Percentiles rank a stretch among this genome's conserved stretches.
phyloP scores from a whole-genome alignment of 441 rosid species.

The Aquilaria agallochum region DNA sequence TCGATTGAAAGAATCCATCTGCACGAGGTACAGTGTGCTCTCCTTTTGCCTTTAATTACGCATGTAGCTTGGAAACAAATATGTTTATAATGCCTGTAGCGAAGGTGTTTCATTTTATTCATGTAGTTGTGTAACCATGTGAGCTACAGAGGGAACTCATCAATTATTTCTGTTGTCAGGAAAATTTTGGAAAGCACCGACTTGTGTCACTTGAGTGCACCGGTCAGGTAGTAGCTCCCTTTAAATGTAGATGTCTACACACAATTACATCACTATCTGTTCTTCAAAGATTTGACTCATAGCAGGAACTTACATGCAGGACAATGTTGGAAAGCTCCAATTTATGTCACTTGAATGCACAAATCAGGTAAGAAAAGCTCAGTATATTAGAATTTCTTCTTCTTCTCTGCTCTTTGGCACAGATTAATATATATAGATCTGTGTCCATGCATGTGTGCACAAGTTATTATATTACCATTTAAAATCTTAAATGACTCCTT shows the following conservation, averaged over 20 bases:
- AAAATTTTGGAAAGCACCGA: conserved; percentile 50
- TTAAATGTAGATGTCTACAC: background rate
- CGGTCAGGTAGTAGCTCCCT: conserved; percentile 41
- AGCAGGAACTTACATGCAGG: conserved; percentile 29
- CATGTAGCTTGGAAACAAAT: background rate
- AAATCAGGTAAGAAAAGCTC: conserved; percentile 36
- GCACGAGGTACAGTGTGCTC: conserved; percentile 47
- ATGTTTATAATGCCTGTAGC: background rate
- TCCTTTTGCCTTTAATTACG: background rate
- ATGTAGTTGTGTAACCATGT: background rate
- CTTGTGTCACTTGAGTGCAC: conserved; percentile 48
- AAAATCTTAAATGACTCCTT: conserved; percentile 13
- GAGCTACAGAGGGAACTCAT: background rate
- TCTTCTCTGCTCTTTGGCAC: background rate
- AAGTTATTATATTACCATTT: background rate
- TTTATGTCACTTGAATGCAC: conserved; percentile 47
- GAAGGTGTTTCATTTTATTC: conserved; percentile 12
- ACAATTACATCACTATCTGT: no score
- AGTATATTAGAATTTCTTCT: background rate
- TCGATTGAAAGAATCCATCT: conserved; percentile 48
- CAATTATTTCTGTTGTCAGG: conserved; percentile 36
- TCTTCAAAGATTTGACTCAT: no score
- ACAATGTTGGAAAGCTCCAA: conserved; percentile 48
- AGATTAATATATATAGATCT: background rate
- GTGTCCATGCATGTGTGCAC: no score